Evolutionary conservation across 2,329 filamentous ascomycete species (phyloP), one percentile per base, ranked within the genome.

Genomic region (Stenocarpella maydis): DNA sequence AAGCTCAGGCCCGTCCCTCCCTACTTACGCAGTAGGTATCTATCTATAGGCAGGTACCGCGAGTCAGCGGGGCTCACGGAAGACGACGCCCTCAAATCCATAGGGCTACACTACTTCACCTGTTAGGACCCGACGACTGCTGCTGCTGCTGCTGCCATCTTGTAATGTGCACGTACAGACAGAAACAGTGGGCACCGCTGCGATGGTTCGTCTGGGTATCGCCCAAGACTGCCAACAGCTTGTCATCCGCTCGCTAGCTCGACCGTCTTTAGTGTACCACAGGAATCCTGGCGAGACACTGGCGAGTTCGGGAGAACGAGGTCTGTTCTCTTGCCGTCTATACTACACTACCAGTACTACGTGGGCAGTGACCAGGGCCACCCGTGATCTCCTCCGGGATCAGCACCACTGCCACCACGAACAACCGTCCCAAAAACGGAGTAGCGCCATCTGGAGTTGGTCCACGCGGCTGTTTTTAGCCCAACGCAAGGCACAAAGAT

Each of bases 391-490:
- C n/a, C 58, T 34, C 58, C 58, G 28, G 58, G 58, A 63, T 63
- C 58, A 63, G 28, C 43, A 49, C 43, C 58, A 49, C 58, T 63
- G 58, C 58, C 58, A 60, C 55, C 24, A 31, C 55, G 58, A 63
- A 49, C 58, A 47, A 8, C 43, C 41, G 26, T 19, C 58, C 58
- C n/a, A 63, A 61, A 63, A n/a, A 37, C 6, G 43, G 58, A 43
- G 49, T 63, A 41, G 58, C 58, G 19, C 12, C 58, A 61, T 17
- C 26, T 61, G 26, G 12, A 28, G 14, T 10, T n/a, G 58, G 58
- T 49, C 58, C 58, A 63, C 58, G 58, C 58, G 58, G 58, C 58
- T 63, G 58, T 63, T 63, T 63, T 63, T 63, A 63, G 58, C 58
- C 43, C 58, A 63, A 63, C 49, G 58, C 58, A 63, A 63, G 58